phyloP scores from a whole-genome alignment of 495 filamentous ascomycete species.

The Penicillium paradoxum region DNA sequence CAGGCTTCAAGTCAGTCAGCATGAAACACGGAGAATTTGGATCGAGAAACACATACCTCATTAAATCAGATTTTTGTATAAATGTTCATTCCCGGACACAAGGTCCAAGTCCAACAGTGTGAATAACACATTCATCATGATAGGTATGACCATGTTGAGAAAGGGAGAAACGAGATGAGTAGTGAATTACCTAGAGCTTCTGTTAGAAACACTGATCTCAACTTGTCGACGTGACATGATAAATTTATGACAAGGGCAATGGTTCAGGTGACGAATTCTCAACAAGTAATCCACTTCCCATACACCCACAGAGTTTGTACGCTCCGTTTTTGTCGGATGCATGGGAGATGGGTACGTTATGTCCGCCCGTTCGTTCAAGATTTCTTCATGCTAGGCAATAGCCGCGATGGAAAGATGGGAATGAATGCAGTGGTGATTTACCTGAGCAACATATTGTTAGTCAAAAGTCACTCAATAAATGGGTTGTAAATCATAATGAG shows the following conservation, averaged over 20 bases:
- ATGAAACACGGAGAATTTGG: conserved; percentile 1
- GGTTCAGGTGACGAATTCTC: conserved; percentile 95
- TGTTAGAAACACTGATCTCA: conserved; percentile 15
- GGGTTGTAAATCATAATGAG: conserved; percentile 23
- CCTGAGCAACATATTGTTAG: conserved; percentile 47
- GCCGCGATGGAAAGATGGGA: conserved; percentile 13
- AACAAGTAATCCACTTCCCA: conserved; percentile 76
- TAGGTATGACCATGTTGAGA: conserved; percentile 41
- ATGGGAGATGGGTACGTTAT: conserved; percentile 67
- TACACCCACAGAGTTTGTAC: conserved; percentile 84
- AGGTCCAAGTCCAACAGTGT: conserved; percentile 90
- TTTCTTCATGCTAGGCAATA: conserved; percentile 67
- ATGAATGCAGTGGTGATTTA: conserved; percentile 44
- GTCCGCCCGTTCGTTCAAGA: conserved; percentile 98
- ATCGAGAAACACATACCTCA: conserved; percentile 61
- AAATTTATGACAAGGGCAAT: conserved; percentile 26
- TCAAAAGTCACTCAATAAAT: conserved; percentile 21
- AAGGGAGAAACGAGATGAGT: conserved; percentile 10
- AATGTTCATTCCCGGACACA: conserved; percentile 71
- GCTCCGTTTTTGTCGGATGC: conserved; percentile 62
- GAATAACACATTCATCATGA: conserved; percentile 82
- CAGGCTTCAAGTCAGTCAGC: conserved; percentile 47
- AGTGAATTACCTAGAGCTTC: conserved; percentile 28
- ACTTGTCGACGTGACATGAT: conserved; percentile 7
- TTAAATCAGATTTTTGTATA: conserved; percentile 98